Evolutionary conservation across 352 stramenopile genomes (phyloP), one percentile per base, ranked within the genome.

Genomic region (Phytopythium boreale): DNA sequence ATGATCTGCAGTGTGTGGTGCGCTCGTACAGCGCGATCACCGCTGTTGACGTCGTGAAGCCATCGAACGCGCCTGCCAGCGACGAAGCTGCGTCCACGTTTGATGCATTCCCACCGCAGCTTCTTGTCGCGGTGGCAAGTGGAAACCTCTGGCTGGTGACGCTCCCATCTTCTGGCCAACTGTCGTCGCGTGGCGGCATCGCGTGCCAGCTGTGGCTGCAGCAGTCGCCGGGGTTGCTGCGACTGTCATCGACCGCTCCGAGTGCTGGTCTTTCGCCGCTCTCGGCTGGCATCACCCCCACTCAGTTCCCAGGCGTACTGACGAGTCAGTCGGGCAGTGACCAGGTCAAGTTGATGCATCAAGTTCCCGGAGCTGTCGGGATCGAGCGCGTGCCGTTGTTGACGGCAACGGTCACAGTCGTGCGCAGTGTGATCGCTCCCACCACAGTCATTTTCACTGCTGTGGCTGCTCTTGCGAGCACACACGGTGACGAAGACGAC

Each of bases 91-190:
- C 34, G 11, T 46, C 27, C 10, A 24, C 1, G 15, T 19, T 61
- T 31, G 36, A 14, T 7, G 29, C 12, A 19, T 26, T 43, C 46
- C 24, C 31, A 22, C 39, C 44, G 19, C 58, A 72, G 46, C 20
- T 89, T 0, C 51, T 87, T 8, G 61, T 90, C 10, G 65, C 76
- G 1, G 61, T 62, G 2, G 66, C 56, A 20, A 75, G 84, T 47
- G 82, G 82, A 17, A 68, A 64, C 19, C 46, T 91, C 43, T 91
- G 80, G 79, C 36, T 81, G 9, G 77, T 85, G 47, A 77, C 62
- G n/a, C 57, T 85, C 11, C 67, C 78, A 1, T 36, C 19, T 29
- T 41, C 50, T 2, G 20, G 26, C 11, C 29, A 43, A 0, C 3
- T 15, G 4, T 20, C 51, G 17, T 19, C 3, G 20, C 19, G 29